Conservation (phyloP, 805 yeast genomes). For the Nakazawaea molendinolei region DNA sequence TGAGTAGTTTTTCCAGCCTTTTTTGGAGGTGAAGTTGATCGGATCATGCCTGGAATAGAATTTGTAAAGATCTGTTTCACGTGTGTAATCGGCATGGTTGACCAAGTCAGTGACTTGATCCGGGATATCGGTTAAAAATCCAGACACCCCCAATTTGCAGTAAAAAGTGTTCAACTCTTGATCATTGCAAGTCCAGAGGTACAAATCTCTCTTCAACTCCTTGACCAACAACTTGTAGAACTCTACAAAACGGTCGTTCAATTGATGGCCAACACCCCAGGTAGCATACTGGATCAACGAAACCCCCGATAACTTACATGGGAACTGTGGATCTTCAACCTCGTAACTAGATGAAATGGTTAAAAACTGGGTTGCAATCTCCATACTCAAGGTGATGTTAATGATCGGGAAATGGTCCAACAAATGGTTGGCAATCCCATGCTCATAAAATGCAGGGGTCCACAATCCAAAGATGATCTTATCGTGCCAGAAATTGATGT, state of each 20-base stretch:
- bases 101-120: not conserved
- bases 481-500: constrained; percentile 23
- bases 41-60: constrained; percentile 9
- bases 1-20: constrained; percentile 9
- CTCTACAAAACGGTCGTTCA: constrained; percentile 6
- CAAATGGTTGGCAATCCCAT: constrained; percentile 15
- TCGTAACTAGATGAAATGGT: constrained; percentile 4
- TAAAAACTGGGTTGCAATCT: constrained; percentile 18
- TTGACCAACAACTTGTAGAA: constrained; percentile 6
- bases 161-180: constrained; percentile 2
- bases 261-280: constrained; percentile 9
- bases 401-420: constrained; percentile 21
- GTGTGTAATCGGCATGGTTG: not conserved
- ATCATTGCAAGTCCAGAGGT: constrained; percentile 12
- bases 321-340: not conserved
- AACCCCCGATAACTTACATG: constrained; percentile 2
- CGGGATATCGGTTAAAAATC: constrained; percentile 10
- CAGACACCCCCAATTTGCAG: constrained; percentile 5
- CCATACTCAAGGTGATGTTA: constrained; percentile 24
- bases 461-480: constrained; percentile 32
- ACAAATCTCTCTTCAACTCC: constrained; percentile 5
- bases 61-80: constrained; percentile 2
- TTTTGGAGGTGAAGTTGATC: constrained; percentile 4
- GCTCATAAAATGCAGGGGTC: constrained; percentile 23
- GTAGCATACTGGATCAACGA: constrained; percentile 8